Conservation (phyloP, 2,329 filamentous ascomycete genomes). For the Eutypa lata region DNA sequence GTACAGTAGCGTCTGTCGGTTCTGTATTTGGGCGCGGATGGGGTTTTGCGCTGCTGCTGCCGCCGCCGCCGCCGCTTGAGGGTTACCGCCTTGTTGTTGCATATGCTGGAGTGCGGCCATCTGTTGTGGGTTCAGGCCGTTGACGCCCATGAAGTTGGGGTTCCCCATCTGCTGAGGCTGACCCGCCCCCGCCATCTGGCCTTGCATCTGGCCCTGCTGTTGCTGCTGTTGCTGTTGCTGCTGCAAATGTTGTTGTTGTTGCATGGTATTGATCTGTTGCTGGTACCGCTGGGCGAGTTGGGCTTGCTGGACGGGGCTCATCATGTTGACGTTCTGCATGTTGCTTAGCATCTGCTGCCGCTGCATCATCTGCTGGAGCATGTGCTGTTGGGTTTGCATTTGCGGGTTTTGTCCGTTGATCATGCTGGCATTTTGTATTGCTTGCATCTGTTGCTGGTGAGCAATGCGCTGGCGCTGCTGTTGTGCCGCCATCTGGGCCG, state of each 20-base stretch:
- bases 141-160: conserved; percentile 40
- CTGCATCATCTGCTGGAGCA: conserved; percentile 39
- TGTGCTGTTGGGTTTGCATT: conserved; percentile 35
- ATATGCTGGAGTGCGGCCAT: conserved; percentile 25
- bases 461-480: conserved; percentile 33
- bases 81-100: conserved; percentile 24
- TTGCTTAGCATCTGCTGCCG: conserved; percentile 42
- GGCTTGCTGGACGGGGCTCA: conserved; percentile 37
- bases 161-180: conserved; percentile 41
- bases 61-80: no score
- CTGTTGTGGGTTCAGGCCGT: conserved; percentile 28
- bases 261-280: conserved; percentile 30
- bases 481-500: conserved; percentile 43
- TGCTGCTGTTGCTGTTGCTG: conserved; percentile 36
- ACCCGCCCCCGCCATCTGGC: conserved; percentile 33
- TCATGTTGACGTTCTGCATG: conserved; percentile 35
- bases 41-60: conserved; percentile 27
- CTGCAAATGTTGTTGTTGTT: conserved; percentile 28
- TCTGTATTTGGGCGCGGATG: conserved; percentile 28
- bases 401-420: conserved; percentile 35
- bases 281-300: conserved; percentile 29
- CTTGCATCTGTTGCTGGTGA: conserved; percentile 26
- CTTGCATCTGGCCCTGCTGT: conserved; percentile 34
- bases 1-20: conserved; percentile 30
- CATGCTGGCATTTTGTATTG: conserved; percentile 26